Conservation (phyloP, 106 monocot species). For the Agapanthus africanus region DNA sequence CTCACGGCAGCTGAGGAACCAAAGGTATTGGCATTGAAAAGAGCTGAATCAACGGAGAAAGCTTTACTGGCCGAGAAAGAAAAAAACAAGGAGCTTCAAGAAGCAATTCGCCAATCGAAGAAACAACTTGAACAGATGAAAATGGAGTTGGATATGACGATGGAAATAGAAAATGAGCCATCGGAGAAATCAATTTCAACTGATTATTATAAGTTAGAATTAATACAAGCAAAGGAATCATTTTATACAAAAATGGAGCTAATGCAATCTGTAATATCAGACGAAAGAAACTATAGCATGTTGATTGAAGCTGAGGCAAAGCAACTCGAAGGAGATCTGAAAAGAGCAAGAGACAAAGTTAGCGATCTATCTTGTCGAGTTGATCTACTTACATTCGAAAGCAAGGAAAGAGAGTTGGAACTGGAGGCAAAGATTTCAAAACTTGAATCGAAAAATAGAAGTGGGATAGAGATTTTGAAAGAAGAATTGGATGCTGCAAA, state of each 20-base stretch:
- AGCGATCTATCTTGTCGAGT: constrained; percentile 4
- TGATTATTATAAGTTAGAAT: constrained; percentile 26
- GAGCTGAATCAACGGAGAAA: constrained; percentile 13
- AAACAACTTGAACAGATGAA: constrained; percentile 12
- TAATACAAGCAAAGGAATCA: constrained; percentile 22
- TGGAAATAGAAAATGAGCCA: constrained; percentile 12
- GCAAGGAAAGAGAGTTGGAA: constrained; percentile 19
- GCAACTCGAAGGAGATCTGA: constrained; percentile 19
- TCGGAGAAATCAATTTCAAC: constrained; percentile 12
- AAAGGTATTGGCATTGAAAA: not conserved
- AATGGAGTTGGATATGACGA: constrained; percentile 4
- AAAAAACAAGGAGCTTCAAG: constrained; percentile 10
- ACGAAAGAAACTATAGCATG: not conserved
- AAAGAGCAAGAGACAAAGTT: constrained; percentile 10
- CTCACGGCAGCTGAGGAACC: constrained; percentile 16
- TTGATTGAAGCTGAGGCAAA: constrained; percentile 5
- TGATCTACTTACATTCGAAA: constrained; percentile 10
- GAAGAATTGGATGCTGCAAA: constrained; percentile 22
- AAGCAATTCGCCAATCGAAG: constrained; percentile 10
- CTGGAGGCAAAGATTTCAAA: constrained; percentile 12
- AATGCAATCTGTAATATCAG: constrained; percentile 7
- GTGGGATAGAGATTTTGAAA: constrained; percentile 6
- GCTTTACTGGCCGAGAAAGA: constrained; percentile 4
- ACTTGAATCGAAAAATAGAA: not conserved
- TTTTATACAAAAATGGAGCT: constrained; percentile 11